These are phyloP conservation scores for Andrographis paniculata DNA, from an alignment of 305 asterid species.

Conservation along the genomic window DNA sequence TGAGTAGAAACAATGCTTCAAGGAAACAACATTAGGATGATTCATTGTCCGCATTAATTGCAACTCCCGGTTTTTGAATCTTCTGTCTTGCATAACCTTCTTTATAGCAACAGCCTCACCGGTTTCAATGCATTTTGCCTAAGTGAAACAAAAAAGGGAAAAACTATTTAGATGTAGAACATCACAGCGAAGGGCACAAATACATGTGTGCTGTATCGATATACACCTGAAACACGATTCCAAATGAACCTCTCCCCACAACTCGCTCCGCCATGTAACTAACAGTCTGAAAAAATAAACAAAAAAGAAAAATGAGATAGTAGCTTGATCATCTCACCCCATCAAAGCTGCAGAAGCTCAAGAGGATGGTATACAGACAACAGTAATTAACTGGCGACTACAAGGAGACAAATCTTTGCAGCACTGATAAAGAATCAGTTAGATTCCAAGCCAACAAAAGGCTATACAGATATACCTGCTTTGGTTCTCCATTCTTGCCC, in stretches of 20 bases:
- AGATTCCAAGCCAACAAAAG: not conserved
- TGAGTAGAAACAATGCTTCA: slow-evolving; percentile 87
- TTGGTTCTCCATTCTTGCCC: slow-evolving; percentile 94
- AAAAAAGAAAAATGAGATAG: slow-evolving; percentile 16
- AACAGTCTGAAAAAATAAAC: slow-evolving; percentile 56
- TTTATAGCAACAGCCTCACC: slow-evolving; percentile 93
- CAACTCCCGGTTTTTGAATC: slow-evolving; percentile 90
- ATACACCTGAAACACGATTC: slow-evolving; percentile 76
- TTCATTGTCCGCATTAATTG: slow-evolving; percentile 89
- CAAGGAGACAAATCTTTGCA: not conserved
- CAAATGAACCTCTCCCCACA: slow-evolving; percentile 93
- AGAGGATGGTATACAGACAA: no score
- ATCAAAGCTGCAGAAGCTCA: no score
- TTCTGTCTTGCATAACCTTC: slow-evolving; percentile 91
- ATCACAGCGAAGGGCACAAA: slow-evolving; percentile 1
- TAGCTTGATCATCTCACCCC: no score
- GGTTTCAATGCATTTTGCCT: slow-evolving; percentile 95
- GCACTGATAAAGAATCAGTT: no score
- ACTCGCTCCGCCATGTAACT: slow-evolving; percentile 98
- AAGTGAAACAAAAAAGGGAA: slow-evolving; percentile 9
- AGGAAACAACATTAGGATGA: slow-evolving; percentile 86
- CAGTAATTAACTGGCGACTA: no score
- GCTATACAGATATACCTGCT: slow-evolving; percentile 66
- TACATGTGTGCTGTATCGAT: slow-evolving; percentile 8
- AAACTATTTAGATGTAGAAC: slow-evolving; percentile 3